Percentiles rank a stretch among this genome's conserved stretches.
Conservation (phyloP, 2,329 filamentous ascomycete genomes). For the Coniella vitis region DNA sequence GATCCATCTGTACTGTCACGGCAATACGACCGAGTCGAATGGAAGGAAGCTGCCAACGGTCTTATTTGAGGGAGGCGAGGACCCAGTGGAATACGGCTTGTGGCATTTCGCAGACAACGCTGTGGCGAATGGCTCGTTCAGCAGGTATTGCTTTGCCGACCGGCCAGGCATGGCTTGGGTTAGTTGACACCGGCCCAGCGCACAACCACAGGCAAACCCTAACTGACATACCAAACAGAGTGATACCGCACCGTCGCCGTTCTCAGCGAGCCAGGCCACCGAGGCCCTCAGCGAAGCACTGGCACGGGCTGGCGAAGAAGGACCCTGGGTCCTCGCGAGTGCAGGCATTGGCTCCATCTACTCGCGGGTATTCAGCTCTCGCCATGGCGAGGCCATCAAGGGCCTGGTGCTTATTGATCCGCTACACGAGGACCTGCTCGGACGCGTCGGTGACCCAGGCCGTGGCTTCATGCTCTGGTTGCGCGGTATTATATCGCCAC, state of each 20-base stretch:
- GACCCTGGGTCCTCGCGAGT: constrained; percentile 83
- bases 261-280: constrained; percentile 87
- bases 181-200: no score
- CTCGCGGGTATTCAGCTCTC: constrained; percentile 81
- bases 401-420: constrained; percentile 84
- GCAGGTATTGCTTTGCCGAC: constrained; percentile 91
- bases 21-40: constrained; percentile 54
- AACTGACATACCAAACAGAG: constrained; percentile 32
- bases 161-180: constrained; percentile 80
- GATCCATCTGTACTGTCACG: constrained; percentile 78
- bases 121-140: constrained; percentile 72
- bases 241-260: constrained; percentile 88
- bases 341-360: constrained; percentile 85
- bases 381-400: constrained; percentile 66
- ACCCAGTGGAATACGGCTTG: constrained; percentile 70
- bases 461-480: constrained; percentile 83
- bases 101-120: constrained; percentile 73
- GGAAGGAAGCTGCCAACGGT: constrained; percentile 66
- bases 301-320: constrained; percentile 69
- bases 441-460: constrained; percentile 56
- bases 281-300: constrained; percentile 85
- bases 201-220: neutral
- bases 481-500: constrained; percentile 75
- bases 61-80: constrained; percentile 76
- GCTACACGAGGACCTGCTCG: constrained; percentile 79